Percentiles rank a stretch among this genome's conserved stretches.
Conservation (phyloP, 192 early-diverging fungal genomes). For the Coemansia sp. region DNA sequence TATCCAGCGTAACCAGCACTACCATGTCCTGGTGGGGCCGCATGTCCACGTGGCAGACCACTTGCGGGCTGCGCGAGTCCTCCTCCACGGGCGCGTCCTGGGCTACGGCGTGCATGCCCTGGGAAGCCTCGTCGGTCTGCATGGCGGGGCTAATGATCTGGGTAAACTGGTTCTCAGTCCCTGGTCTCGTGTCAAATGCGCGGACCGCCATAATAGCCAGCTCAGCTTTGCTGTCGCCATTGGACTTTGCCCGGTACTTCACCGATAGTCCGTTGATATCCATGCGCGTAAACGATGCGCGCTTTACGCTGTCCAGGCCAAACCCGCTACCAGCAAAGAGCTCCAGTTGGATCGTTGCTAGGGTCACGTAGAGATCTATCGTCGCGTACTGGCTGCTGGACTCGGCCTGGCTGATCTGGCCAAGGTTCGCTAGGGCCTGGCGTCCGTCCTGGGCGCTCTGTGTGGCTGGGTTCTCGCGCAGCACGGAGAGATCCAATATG, state of each 20-base stretch:
- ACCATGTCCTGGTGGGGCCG: conserved; percentile 53
- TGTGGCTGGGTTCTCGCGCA: conserved; percentile 47
- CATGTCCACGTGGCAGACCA: conserved; percentile 53
- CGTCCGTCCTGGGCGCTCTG: conserved; percentile 22
- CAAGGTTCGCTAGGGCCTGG: conserved; percentile 45
- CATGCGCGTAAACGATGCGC: conserved; percentile 56
- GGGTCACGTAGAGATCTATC: conserved; percentile 58
- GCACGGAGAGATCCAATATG: conserved; percentile 25
- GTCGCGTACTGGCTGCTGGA: conserved; percentile 27
- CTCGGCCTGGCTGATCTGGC: conserved; percentile 15
- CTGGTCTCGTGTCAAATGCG: conserved; percentile 76
- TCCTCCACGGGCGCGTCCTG: conserved; percentile 43
- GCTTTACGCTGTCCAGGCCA: conserved; percentile 50
- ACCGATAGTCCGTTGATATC: conserved; percentile 53
- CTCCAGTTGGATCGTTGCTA: conserved; percentile 79
- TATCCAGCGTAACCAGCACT: conserved; percentile 73
- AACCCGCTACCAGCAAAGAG: conserved; percentile 66
- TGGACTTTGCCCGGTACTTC: conserved; percentile 58
- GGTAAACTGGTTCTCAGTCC: conserved; percentile 73
- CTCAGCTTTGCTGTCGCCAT: conserved; percentile 68
- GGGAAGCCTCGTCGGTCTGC: not conserved
- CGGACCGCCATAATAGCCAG: conserved; percentile 67
- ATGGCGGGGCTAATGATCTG: conserved; percentile 67
- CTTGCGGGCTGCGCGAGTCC: conserved; percentile 37
- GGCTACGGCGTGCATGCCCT: conserved; percentile 43